phyloP scores from a whole-genome alignment of 2,329 filamentous ascomycete species.

The Claviceps quebecensis region DNA sequence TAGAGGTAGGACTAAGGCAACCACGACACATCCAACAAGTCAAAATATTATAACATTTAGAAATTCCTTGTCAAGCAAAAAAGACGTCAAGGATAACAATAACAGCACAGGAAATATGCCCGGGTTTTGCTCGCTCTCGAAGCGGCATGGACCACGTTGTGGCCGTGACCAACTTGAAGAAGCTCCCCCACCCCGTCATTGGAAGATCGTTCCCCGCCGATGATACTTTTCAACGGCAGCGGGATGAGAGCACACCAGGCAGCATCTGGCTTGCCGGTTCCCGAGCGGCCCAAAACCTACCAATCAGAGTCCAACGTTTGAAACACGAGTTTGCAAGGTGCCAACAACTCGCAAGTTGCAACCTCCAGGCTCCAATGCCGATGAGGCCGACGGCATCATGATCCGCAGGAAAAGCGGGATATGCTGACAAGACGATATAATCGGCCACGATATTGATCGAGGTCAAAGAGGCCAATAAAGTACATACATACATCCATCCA shows the following conservation, averaged over 20 bases:
- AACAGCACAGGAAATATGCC: background rate
- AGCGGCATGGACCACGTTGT: background rate
- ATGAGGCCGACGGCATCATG: no score
- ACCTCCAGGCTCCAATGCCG: no score
- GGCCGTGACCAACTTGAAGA: background rate
- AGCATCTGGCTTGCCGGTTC: background rate
- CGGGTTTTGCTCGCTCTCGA: background rate
- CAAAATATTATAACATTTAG: background rate
- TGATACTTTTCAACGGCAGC: background rate
- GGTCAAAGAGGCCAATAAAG: no score
- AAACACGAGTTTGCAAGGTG: background rate
- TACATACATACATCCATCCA: no score
- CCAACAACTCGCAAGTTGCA: no score
- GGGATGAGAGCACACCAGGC: background rate
- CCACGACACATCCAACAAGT: no score
- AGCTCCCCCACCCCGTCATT: background rate
- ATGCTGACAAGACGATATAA: no score
- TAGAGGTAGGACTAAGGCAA: background rate
- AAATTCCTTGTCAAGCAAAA: background rate
- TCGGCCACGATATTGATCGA: no score
- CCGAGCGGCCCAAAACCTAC: background rate
- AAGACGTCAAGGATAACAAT: background rate
- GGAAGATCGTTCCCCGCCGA: background rate
- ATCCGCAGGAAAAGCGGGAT: no score
- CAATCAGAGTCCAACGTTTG: background rate